Conservation (phyloP, 768 basidiomycete genomes). For the Stropharia rugosoannulata region DNA sequence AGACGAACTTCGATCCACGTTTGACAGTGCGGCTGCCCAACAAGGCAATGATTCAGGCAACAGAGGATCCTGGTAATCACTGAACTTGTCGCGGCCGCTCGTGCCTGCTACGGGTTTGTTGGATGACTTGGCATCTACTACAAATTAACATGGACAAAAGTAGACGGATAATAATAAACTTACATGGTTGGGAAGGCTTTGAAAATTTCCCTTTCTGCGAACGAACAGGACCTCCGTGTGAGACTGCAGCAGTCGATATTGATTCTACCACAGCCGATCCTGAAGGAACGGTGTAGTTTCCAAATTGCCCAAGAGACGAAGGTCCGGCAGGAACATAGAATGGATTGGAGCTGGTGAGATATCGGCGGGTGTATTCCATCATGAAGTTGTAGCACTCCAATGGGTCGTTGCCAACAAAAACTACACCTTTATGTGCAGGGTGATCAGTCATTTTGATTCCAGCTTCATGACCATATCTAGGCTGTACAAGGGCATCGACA, state of each 20-base stretch:
- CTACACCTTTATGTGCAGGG: background rate
- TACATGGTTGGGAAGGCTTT: background rate
- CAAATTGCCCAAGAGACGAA: background rate
- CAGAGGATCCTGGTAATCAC: too few species aligned
- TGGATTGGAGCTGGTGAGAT: background rate
- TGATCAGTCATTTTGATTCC: background rate
- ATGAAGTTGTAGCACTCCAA: background rate
- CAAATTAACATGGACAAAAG: background rate
- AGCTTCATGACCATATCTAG: background rate
- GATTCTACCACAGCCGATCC: too few species aligned
- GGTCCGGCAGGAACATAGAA: background rate
- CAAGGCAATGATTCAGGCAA: too few species aligned
- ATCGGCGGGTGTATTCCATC: conserved; percentile 1
- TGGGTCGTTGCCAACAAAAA: background rate
- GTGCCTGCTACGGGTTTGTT: background rate
- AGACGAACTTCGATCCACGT: too few species aligned
- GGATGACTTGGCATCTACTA: background rate
- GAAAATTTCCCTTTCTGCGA: background rate
- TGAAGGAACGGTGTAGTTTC: too few species aligned
- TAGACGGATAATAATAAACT: background rate
- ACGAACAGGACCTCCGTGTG: background rate
- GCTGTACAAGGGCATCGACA: background rate
- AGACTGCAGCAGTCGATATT: too few species aligned
- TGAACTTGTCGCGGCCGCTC: too few species aligned
- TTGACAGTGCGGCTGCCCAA: too few species aligned